A percentile compares a stretch with the other conserved stretches of the same genome.
These are phyloP conservation scores for Nicotiana tabacum DNA, from an alignment of 257 asterid species.

Conservation along the genomic window DNA sequence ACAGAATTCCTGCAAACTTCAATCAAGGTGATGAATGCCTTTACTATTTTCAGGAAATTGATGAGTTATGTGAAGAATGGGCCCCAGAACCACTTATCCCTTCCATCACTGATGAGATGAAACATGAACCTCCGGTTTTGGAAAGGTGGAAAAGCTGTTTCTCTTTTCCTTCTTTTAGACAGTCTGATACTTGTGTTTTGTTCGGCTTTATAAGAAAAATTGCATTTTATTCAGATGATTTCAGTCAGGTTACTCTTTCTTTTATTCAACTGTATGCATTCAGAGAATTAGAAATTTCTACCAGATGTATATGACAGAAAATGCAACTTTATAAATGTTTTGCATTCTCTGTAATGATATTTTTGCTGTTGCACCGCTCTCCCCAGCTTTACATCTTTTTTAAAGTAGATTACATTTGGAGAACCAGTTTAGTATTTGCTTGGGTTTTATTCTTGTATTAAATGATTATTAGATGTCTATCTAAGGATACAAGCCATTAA, in stretches of 20 bases:
- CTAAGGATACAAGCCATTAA: not conserved
- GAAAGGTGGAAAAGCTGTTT: conserved; percentile 54
- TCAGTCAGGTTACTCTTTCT: not conserved
- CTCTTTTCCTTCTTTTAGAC: not conserved
- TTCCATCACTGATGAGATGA: conserved; percentile 52
- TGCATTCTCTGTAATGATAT: not conserved
- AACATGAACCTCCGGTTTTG: conserved; percentile 70
- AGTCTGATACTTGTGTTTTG: not conserved
- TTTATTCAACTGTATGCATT: not conserved
- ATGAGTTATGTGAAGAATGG: conserved; percentile 93
- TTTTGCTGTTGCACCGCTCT: not conserved
- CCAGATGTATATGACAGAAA: not conserved
- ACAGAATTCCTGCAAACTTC: not conserved
- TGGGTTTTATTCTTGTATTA: not conserved
- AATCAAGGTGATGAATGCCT: conserved; percentile 6
- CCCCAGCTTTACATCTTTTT: not conserved
- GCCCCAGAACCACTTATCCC: conserved; percentile 87
- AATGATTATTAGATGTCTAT: not conserved
- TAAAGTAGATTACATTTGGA: not conserved
- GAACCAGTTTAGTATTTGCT: not conserved
- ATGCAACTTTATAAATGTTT: not conserved
- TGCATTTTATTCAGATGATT: not conserved
- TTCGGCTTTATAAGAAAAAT: not conserved
- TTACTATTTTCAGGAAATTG: conserved; percentile 73
- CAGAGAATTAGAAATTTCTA: not conserved